Evolutionary conservation across 208 protist species (phyloP).

Genomic region (Trypanosoma platydactyli): DNA sequence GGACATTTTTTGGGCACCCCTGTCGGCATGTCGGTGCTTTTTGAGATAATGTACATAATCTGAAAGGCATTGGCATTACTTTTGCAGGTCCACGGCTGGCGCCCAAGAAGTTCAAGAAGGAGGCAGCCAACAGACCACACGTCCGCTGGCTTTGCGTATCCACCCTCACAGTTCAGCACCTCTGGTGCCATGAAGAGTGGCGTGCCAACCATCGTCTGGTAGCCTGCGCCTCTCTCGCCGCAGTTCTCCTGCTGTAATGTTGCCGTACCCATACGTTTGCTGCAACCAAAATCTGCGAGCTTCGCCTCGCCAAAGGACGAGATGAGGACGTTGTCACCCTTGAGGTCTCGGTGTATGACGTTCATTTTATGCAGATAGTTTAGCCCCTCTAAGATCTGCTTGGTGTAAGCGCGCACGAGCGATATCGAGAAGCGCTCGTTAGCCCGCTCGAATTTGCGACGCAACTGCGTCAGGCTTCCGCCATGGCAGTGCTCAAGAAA

Average conservation of each 20-base stretch:
- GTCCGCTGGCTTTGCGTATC: constrained; percentile 77
- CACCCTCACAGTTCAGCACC: constrained; percentile 61
- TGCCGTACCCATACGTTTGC: constrained; percentile 75
- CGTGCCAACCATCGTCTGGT: constrained; percentile 83
- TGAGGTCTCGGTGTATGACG: constrained; percentile 90
- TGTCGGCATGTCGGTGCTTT: constrained; percentile 65
- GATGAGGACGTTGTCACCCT: constrained; percentile 92
- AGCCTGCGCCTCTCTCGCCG: constrained; percentile 27
- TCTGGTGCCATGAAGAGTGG: constrained; percentile 91
- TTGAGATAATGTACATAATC: constrained; percentile 78
- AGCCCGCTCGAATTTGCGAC: constrained; percentile 69
- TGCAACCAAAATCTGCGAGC: constrained; percentile 94
- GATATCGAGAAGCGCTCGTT: constrained; percentile 71
- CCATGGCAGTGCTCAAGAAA: constrained; percentile 91
- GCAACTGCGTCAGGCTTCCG: constrained; percentile 60
- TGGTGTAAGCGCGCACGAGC: constrained; percentile 81
- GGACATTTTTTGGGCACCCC: constrained; percentile 74
- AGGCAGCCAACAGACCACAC: constrained; percentile 90
- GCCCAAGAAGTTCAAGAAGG: constrained; percentile 83
- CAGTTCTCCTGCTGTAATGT: constrained; percentile 24
- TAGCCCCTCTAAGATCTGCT: constrained; percentile 87
- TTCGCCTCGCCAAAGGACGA: constrained; percentile 87
- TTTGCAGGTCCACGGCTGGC: constrained; percentile 67
- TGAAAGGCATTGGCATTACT: constrained; percentile 67
- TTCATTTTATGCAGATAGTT: constrained; percentile 78